phyloP scores from a whole-genome alignment of 1,284 basidiomycete genomes.

The Boletus sp. region DNA sequence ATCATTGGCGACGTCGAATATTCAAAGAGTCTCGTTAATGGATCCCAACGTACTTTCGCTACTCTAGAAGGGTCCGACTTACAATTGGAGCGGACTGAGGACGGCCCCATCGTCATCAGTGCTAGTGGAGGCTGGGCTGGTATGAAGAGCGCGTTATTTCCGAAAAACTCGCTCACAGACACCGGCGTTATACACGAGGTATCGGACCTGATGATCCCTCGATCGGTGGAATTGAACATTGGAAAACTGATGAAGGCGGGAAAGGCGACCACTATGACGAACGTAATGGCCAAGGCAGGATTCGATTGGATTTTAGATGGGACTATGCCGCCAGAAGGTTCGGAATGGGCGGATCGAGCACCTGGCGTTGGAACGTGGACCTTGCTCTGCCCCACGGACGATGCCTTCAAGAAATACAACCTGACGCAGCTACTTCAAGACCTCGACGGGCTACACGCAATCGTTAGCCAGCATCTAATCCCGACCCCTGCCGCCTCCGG shows the following conservation, averaged over 20 bases:
- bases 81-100: constrained; percentile 51
- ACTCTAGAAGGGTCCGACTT: constrained; percentile 76
- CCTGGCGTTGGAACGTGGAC: constrained; percentile 66
- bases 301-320: constrained; percentile 91
- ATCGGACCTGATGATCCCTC: constrained; percentile 85
- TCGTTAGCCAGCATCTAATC: constrained; percentile 91
- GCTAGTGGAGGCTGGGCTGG: constrained; percentile 76
- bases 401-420: constrained; percentile 89
- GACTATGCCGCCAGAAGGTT: constrained; percentile 66
- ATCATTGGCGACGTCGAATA: constrained; percentile 80
- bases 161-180: constrained; percentile 71
- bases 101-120: constrained; percentile 51
- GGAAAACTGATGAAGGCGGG: constrained; percentile 90
- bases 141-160: constrained; percentile 57
- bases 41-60: constrained; percentile 65
- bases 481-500: constrained; percentile 41
- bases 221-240: constrained; percentile 82
- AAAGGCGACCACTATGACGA: constrained; percentile 84
- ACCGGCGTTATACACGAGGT: constrained; percentile 94
- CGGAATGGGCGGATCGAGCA: constrained; percentile 54
- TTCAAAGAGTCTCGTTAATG: constrained; percentile 56
- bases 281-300: constrained; percentile 78
- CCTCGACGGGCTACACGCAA: constrained; percentile 54
- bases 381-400: constrained; percentile 87
- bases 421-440: constrained; percentile 76